Evolutionary conservation across 116 monocot genomes (phyloP).

Genomic region (Trichopus zeylanicus): DNA sequence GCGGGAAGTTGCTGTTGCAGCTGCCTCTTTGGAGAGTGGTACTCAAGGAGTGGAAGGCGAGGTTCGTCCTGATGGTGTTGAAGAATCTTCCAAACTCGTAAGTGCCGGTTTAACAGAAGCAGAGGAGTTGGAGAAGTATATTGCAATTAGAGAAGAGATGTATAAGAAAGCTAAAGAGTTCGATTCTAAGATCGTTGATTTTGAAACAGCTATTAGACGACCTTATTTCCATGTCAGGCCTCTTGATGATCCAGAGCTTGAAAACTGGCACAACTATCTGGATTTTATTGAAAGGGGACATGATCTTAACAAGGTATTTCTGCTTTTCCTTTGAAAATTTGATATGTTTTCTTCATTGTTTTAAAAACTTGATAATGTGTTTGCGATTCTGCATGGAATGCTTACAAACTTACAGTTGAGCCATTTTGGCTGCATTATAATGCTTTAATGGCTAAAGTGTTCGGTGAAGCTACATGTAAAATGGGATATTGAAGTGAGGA

Average conservation of each 20-base stretch:
- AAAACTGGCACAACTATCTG: slow-evolving; percentile 99
- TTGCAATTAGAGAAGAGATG: slow-evolving; percentile 92
- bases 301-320: slow-evolving; percentile 88
- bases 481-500: slow-evolving; percentile 89
- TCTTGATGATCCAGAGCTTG: slow-evolving; percentile 97
- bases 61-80: slow-evolving; percentile 45
- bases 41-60: slow-evolving; percentile 45
- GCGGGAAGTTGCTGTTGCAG: slow-evolving; percentile 45
- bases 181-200: slow-evolving; percentile 95
- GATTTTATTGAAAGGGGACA: slow-evolving; percentile 92
- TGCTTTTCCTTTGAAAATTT: slow-evolving; percentile 4
- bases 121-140: slow-evolving; percentile 90
- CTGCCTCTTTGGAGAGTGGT: slow-evolving; percentile 18
- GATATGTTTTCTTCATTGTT: background rate
- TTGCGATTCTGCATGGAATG: slow-evolving; percentile 28
- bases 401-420: slow-evolving; percentile 68
- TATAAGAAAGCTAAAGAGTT: slow-evolving; percentile 99
- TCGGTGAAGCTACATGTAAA: slow-evolving; percentile 88
- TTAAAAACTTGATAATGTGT: slow-evolving; percentile 16
- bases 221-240: slow-evolving; percentile 98
- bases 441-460: slow-evolving; percentile 82
- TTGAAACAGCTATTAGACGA: slow-evolving; percentile 97
- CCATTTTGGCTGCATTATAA: slow-evolving; percentile 65
- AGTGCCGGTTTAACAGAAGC: slow-evolving; percentile 74
- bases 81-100: slow-evolving; percentile 50